A percentile compares a stretch with the other conserved stretches of the same genome.
Evolutionary conservation across 2,329 filamentous ascomycete species (phyloP).

Genomic region (Colletotrichum nymphaeae): DNA sequence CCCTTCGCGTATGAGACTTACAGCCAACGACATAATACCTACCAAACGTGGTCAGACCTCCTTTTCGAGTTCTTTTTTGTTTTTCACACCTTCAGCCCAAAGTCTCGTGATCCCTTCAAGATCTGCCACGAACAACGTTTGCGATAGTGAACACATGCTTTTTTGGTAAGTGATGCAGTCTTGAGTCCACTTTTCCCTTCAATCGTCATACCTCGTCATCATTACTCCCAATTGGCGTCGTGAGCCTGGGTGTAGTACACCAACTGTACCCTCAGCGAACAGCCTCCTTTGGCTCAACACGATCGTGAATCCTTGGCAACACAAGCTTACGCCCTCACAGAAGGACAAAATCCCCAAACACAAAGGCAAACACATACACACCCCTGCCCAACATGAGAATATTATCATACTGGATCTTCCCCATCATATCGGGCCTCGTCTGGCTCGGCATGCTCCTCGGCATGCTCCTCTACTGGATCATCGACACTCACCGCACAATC

Average conservation of each 20-base stretch:
- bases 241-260: not conserved
- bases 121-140: not conserved
- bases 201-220: slow-evolving; percentile 20
- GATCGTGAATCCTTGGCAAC: not conserved
- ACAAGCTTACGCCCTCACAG: not conserved
- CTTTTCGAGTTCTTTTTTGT: not conserved
- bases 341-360: not conserved
- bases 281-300: not conserved
- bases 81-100: too few relatives aligned
- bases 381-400: slow-evolving; percentile 34
- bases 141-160: not conserved
- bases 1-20: not conserved
- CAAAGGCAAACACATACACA: not conserved
- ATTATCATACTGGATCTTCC: slow-evolving; percentile 63
- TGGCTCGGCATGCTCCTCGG: slow-evolving; percentile 77
- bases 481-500: slow-evolving; percentile 62
- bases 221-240: not conserved
- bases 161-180: slow-evolving; percentile 15
- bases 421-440: slow-evolving; percentile 73
- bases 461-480: slow-evolving; percentile 77
- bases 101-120: not conserved
- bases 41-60: not conserved
- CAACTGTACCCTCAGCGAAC: not conserved
- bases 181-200: slow-evolving; percentile 1
- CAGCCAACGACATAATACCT: not conserved